Evolutionary conservation across 768 basidiomycete genomes (phyloP), one percentile per base, ranked within the genome.

Genomic region (Albatrellus ellisii): DNA sequence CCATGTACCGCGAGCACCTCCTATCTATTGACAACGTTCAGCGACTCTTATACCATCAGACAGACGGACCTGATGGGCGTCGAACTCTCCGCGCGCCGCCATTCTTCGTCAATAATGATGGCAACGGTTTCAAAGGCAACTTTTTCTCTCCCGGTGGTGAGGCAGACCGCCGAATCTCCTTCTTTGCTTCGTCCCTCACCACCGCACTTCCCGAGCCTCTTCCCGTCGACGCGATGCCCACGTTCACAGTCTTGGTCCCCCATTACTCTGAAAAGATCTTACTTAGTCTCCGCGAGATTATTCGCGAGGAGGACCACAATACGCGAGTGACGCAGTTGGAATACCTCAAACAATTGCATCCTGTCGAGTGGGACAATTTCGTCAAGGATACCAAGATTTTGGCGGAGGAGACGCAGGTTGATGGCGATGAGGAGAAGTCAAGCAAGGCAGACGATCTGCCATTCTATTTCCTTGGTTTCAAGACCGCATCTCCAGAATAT

Each of bases 231-330:
- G 86, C 92, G 17, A 98, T 99, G 95, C 95, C 95, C 9, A 98
- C 94, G 0, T 99, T 97, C 65, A 99, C 95, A n/a, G 95, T 99
- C 43, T 77, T 99, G 28, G 88, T 95, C 1, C 95, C 95, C 9
- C 95, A 99, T 64, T 99, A 99, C 61, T 95, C 92, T 10, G 95
- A 99, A 61, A 99, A 98, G 72, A 98, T 99, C 54, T 59, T 99
- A 41, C 72, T 99, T 45, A 95, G 90, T 56, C 72, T 99, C 28
- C 77, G 95, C 36, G 95, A 99, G 63, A 99, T 99, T 53, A 99
- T 99, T 49, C 78, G 94, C 43, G 95, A 99, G 61, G 92, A 98
- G 58, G 92, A 98, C 55, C 80, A 84, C 56, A 94, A 76, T 57
- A 97, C 94, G 6, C 88, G 95, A 4, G 95, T 99, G 44, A 99